A percentile compares a stretch with the other conserved stretches of the same genome.
Evolutionary conservation across 2,329 filamentous ascomycete species (phyloP).

Genomic region (Pseudocercospora pini-densiflorae): DNA sequence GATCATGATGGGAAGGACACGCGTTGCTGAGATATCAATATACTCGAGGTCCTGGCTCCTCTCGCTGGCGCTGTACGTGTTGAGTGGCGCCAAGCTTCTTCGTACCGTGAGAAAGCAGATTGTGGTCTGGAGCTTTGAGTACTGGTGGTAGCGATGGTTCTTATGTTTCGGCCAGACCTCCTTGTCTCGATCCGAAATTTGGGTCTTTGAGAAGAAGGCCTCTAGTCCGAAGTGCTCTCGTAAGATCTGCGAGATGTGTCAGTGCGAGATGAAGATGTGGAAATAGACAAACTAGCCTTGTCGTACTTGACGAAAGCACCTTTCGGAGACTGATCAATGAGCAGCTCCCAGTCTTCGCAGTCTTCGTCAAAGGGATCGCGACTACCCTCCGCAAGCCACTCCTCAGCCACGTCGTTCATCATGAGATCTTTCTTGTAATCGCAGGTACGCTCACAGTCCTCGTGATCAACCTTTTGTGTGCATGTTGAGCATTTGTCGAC

Average conservation of each 20-base stretch:
- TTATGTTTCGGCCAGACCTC: conserved; percentile 19
- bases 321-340: conserved; percentile 8
- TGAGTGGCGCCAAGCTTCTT: background rate
- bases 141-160: conserved; percentile 18
- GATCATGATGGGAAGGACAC: conserved; percentile 11
- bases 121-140: conserved; percentile 21
- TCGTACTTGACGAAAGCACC: conserved; percentile 22
- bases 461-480: background rate
- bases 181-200: background rate
- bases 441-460: conserved; percentile 17
- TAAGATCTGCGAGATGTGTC: conserved; percentile 20
- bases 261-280: background rate
- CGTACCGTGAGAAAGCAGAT: conserved; percentile 27
- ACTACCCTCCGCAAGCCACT: background rate
- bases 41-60: background rate
- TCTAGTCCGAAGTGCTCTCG: conserved; percentile 26
- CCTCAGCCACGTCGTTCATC: conserved; percentile 6
- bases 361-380: background rate
- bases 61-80: conserved; percentile 9
- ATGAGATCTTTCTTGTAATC: background rate
- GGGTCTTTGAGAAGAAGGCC: conserved; percentile 19
- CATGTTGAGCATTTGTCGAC: conserved; percentile 10
- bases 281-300: conserved; percentile 5
- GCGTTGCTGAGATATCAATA: background rate
- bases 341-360: conserved; percentile 17